Evolutionary conservation across 768 basidiomycete species (phyloP).

Genomic region (Boletus vermiculosoides): DNA sequence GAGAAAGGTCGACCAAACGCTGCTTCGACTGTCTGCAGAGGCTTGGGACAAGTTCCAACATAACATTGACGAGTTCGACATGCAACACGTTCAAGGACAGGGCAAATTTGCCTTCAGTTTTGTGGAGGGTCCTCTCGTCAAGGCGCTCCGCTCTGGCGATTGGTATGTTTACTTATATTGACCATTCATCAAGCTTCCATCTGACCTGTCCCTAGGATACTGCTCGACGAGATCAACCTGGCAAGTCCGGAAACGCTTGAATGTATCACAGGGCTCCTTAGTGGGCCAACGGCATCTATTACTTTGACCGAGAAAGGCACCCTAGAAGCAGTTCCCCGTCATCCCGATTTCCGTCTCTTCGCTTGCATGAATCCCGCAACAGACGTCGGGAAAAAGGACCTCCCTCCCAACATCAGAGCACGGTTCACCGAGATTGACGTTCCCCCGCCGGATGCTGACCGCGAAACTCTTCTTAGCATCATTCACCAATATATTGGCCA

Average conservation of each 20-base stretch:
- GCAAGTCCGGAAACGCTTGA: constrained; percentile 94
- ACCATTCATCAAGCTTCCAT: neutral
- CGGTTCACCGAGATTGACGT: constrained; percentile 97
- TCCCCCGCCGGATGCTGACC: constrained; percentile 89
- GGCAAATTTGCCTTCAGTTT: constrained; percentile 93
- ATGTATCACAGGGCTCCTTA: constrained; percentile 84
- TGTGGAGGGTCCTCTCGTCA: constrained; percentile 93
- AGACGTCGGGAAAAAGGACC: constrained; percentile 96
- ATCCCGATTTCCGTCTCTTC: constrained; percentile 94
- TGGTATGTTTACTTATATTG: constrained; percentile 58
- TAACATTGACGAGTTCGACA: constrained; percentile 77
- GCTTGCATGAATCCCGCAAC: constrained; percentile 99
- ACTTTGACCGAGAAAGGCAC: constrained; percentile 92
- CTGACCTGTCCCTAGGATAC: constrained; percentile 55
- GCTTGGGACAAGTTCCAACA: constrained; percentile 68
- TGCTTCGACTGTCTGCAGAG: constrained; percentile 43
- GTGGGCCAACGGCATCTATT: constrained; percentile 83
- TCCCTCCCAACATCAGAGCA: constrained; percentile 85
- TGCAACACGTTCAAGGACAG: constrained; percentile 83
- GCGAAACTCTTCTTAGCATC: constrained; percentile 84
- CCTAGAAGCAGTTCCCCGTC: constrained; percentile 84
- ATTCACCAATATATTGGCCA: constrained; percentile 87
- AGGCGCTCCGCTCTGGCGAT: constrained; percentile 82
- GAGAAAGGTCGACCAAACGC: constrained; percentile 54
- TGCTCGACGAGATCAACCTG: constrained; percentile 95